Conservation (phyloP, 1,139 yeast species). For the Suhomyces terraborum region DNA sequence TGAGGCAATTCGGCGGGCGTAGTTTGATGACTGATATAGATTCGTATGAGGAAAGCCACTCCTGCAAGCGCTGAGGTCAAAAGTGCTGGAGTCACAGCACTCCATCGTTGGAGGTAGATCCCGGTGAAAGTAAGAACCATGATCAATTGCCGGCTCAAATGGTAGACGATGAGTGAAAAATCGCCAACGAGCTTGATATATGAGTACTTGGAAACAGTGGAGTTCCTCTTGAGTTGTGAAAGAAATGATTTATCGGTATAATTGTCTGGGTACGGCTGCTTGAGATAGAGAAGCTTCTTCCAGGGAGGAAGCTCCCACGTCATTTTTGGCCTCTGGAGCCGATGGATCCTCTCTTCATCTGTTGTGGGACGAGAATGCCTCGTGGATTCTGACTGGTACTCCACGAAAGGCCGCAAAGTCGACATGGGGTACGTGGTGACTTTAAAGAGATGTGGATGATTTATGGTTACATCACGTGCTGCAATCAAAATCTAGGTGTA, state of each 20-base stretch:
- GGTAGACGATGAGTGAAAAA: slow-evolving; percentile 67
- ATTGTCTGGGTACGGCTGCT: slow-evolving; percentile 89
- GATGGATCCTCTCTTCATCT: neutral
- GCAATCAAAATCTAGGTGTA: too few relatives aligned
- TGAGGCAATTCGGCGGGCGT: slow-evolving; percentile 15
- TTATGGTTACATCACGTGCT: neutral
- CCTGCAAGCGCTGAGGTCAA: slow-evolving; percentile 30
- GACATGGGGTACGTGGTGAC: neutral
- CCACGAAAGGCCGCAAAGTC: neutral
- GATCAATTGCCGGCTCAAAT: slow-evolving; percentile 59
- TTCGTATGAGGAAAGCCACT: slow-evolving; percentile 24
- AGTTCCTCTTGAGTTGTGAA: slow-evolving; percentile 73
- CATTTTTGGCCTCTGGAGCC: neutral
- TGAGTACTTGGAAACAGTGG: slow-evolving; percentile 70
- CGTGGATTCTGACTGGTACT: neutral
- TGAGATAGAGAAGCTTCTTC: slow-evolving; percentile 85
- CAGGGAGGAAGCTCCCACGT: slow-evolving; percentile 43
- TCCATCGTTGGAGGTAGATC: slow-evolving; percentile 49
- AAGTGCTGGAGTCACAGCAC: slow-evolving; percentile 40
- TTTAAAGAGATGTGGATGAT: neutral
- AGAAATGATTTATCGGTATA: slow-evolving; percentile 81
- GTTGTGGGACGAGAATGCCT: neutral
- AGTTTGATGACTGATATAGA: slow-evolving; percentile 18
- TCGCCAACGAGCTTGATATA: slow-evolving; percentile 66
- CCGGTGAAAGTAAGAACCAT: slow-evolving; percentile 67